Evolutionary conservation across 2,329 filamentous ascomycete genomes (phyloP).

Genomic region (Kalmusia sp.): DNA sequence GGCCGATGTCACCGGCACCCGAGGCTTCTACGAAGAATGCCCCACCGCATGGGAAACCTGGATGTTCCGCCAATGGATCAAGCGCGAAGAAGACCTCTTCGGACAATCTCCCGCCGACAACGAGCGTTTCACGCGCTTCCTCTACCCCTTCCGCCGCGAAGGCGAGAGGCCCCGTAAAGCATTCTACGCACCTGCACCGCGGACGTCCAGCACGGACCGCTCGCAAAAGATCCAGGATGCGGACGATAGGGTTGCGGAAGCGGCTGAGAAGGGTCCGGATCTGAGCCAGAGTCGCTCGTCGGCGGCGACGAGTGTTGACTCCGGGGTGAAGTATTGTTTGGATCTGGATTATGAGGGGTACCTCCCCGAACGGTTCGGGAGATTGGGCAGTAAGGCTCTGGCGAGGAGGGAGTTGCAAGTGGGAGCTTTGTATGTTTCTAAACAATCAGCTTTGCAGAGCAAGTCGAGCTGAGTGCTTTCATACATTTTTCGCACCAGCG

Average conservation of each 20-base stretch:
- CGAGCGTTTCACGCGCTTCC: not conserved
- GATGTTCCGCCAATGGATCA: slow-evolving; percentile 1
- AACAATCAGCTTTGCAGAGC: not conserved
- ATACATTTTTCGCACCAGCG: not conserved
- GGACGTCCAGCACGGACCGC: not conserved
- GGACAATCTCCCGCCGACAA: not conserved
- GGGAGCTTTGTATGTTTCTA: not conserved
- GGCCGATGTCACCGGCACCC: not conserved
- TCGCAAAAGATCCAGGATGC: not conserved
- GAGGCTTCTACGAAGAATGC: not conserved
- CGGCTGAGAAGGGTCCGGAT: not conserved
- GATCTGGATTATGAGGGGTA: not conserved
- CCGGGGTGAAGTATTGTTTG: not conserved
- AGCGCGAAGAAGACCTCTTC: not conserved
- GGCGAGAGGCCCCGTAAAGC: not conserved
- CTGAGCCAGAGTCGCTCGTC: not conserved
- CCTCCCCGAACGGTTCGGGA: not conserved
- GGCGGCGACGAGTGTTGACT: not conserved
- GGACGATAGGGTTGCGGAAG: not conserved
- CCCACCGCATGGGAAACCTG: not conserved
- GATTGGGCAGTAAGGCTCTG: not conserved
- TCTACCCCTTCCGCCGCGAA: not conserved
- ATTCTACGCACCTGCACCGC: not conserved
- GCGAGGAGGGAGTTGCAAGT: not conserved
- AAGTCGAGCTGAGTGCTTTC: not conserved